Percentiles rank a stretch among this genome's conserved stretches.
These are phyloP conservation scores for Diaporthe sp. DNA, from an alignment of 2,329 filamentous ascomycete genomes.

Conservation along the genomic window DNA sequence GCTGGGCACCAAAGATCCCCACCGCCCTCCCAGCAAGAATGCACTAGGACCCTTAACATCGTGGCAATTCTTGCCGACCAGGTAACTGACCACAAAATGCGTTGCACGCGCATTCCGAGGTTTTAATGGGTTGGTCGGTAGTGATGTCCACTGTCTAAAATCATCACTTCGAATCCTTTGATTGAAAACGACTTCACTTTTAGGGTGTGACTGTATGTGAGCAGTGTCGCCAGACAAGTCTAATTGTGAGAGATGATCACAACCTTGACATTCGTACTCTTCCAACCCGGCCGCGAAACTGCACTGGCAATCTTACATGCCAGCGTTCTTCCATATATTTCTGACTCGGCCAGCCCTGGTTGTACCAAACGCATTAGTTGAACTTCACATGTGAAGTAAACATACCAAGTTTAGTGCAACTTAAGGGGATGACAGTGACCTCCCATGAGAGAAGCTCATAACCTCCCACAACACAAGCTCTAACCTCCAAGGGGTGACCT, in stretches of 20 bases:
- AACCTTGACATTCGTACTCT: background rate
- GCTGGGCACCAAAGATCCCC: background rate
- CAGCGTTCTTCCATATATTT: background rate
- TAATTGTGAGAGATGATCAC: background rate
- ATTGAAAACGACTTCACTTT: background rate
- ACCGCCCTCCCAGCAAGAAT: background rate
- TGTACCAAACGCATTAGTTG: background rate
- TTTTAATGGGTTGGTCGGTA: background rate
- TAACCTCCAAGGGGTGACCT: no score
- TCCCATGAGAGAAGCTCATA: no score
- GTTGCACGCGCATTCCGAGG: background rate
- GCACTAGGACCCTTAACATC: background rate
- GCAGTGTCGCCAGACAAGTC: background rate
- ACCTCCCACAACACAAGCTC: no score
- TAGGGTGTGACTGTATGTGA: background rate
- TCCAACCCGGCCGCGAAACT: background rate
- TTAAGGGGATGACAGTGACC: no score
- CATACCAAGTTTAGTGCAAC: no score
- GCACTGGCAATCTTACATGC: background rate
- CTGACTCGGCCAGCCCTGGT: background rate
- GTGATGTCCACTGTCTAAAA: background rate
- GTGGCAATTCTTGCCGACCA: constrained; percentile 13
- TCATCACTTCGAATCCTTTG: background rate
- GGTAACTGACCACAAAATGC: no score
- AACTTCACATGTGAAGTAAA: background rate